phyloP scores from a whole-genome alignment of 176 grass and related monocot species.

The Musa acuminata region DNA sequence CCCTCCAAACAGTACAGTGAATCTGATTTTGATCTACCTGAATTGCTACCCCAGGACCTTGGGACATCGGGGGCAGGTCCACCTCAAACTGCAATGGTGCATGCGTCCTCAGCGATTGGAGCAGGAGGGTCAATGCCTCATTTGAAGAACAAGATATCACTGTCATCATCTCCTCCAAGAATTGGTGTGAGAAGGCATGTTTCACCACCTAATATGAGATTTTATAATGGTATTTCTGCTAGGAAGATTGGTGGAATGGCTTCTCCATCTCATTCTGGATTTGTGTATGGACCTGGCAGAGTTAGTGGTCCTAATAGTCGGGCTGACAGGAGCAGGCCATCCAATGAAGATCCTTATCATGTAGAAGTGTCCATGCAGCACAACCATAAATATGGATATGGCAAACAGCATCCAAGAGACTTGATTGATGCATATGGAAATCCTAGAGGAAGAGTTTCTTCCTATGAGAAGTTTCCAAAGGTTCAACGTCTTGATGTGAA shows the following conservation, averaged over 20 bases:
- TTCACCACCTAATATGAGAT: conserved; percentile 56
- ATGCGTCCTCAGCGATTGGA: conserved; percentile 23
- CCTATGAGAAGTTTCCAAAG: conserved; percentile 54
- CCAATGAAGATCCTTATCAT: conserved; percentile 23
- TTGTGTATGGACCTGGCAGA: conserved; percentile 38
- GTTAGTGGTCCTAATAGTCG: conserved; percentile 35
- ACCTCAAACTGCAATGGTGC: conserved; percentile 10
- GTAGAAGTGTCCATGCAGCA: conserved; percentile 7
- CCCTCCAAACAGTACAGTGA: conserved; percentile 34
- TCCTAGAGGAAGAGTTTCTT: conserved; percentile 46
- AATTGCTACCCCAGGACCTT: conserved; percentile 25
- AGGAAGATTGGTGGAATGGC: conserved; percentile 37
- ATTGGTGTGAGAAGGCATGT: conserved; percentile 28
- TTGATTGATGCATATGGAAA: conserved; percentile 98
- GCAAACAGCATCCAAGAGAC: conserved; percentile 64
- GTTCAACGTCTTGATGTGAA: conserved; percentile 60
- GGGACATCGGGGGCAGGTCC: conserved; percentile 21
- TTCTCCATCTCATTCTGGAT: conserved; percentile 38
- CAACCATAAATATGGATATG: conserved; percentile 57
- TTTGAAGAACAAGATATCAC: conserved; percentile 44
- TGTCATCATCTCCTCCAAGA: conserved; percentile 27
- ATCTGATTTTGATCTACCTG: conserved; percentile 39
- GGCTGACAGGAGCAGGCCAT: conserved; percentile 29
- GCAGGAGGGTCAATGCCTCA: conserved; percentile 25
- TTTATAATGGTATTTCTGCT: conserved; percentile 31